Base-by-base conservation (phyloP, 805 yeast species). In the Cyberlindnera petersonii region DNA sequence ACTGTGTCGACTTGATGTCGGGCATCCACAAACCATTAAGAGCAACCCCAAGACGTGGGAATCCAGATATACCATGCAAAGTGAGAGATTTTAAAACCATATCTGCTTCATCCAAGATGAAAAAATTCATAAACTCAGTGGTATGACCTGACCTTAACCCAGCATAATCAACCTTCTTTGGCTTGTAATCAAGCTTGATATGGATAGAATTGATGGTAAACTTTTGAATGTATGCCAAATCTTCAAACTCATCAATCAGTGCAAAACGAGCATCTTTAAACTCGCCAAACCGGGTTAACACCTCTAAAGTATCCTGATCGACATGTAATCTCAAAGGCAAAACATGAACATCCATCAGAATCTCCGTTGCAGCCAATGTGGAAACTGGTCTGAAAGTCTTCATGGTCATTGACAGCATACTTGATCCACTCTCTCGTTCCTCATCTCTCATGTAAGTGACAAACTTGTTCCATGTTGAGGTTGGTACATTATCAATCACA, bases 241-340 rank as follows among this genome's bases (percentile, higher is more conserved):
- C 93, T 31, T 82, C 87, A 42, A 65, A 71, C 10, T 66, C 71
- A 18, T 71, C 69, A n/a, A 78, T 70, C 13, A 84, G 63, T 4
- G 72, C 72, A 55, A 85, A 84, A 42, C 93, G 61, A 2, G 65
- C 49, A 52, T 86, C 95, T 53, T 77, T 81, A 57, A 93, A 93
- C 43, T 80, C 88, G 24, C 83, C 77, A 61, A 87, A 93, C 26
- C 96, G 66, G 0, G 78, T 75, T 23, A 88, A 50, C 48, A 91
- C 89, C 40, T 88, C 96, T 15, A 88, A 66, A 0, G 97, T 86
- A 53, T 91, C 98, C 58, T 93, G 98, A 59, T 93, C 98, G 31
- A 93, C 78, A 56, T 86, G 87, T 13, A 93, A 60, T 36, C 96
- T 67, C 31, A 93, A 54, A 0, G 98, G 98, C 15, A 84, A 64